phyloP scores from a whole-genome alignment of 768 basidiomycete genomes.

The Boletus bicolor region DNA sequence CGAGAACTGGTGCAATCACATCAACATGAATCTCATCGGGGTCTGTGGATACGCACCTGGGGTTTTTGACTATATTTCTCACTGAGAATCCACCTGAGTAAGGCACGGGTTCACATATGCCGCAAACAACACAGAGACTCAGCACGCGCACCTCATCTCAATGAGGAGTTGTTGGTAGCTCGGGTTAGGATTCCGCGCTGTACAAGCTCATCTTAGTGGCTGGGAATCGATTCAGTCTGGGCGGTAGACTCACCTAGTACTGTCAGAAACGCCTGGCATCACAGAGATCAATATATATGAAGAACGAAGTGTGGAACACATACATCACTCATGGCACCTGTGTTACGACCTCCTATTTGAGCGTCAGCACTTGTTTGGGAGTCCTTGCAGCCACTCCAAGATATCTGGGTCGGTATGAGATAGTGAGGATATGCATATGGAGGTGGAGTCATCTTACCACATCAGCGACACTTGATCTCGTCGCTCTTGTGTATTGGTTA shows the following conservation, averaged over 20 bases:
- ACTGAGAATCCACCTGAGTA: conserved; percentile 37
- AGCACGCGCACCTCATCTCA: conserved; percentile 38
- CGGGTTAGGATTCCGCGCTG: conserved; percentile 46
- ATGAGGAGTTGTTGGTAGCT: conserved; percentile 51
- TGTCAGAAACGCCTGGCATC: conserved; percentile 51
- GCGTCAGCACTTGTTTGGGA: conserved; percentile 82
- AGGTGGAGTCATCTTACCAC: conserved; percentile 50
- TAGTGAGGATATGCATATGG: not conserved
- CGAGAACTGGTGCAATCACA: conserved; percentile 33
- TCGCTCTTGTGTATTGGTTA: conserved; percentile 53
- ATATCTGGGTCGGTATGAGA: conserved; percentile 47
- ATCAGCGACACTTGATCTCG: conserved; percentile 80
- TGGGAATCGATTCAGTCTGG: not conserved
- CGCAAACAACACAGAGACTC: not conserved
- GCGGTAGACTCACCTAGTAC: conserved; percentile 42
- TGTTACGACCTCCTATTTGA: conserved; percentile 58
- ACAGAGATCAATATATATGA: not conserved
- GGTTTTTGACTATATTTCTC: conserved; percentile 57
- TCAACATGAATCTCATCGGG: conserved; percentile 3
- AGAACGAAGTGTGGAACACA: conserved; percentile 21
- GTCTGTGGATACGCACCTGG: conserved; percentile 32
- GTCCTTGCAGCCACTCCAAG: conserved; percentile 82
- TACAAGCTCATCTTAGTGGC: not conserved
- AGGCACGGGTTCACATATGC: not conserved
- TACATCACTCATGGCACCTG: conserved; percentile 80